Conservation (phyloP, 1,139 yeast species). For the Barnettozyma hawaiiensis region DNA sequence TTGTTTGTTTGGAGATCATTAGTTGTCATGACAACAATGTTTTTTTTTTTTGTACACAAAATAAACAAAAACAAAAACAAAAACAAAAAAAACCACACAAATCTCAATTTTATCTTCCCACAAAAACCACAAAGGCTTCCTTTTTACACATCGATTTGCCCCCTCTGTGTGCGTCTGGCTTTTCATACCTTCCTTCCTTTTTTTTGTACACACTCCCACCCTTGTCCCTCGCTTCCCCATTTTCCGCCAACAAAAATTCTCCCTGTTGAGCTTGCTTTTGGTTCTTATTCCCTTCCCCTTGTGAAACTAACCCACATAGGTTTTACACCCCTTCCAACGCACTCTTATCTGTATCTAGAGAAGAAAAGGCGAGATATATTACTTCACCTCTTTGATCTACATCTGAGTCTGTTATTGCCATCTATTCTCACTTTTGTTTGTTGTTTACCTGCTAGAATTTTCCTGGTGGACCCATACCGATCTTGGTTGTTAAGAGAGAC, state of each 20-base stretch:
- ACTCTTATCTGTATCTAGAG: too few relatives aligned
- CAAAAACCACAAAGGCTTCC: constrained; percentile 3
- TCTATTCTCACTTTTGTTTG: neutral
- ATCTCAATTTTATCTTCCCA: constrained; percentile 1
- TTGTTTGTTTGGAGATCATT: neutral
- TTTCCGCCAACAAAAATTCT: neutral
- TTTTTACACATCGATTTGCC: neutral
- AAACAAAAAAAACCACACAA: constrained; percentile 5
- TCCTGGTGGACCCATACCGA: too few relatives aligned
- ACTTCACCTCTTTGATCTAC: neutral
- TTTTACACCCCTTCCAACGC: too few relatives aligned
- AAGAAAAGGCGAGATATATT: neutral
- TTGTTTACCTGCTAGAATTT: constrained; percentile 3
- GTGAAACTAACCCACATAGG: neutral
- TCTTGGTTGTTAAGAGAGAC: too few relatives aligned
- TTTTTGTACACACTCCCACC: constrained; percentile 5
- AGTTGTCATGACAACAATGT: constrained; percentile 1
- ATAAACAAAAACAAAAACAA: neutral
- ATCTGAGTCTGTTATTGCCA: neutral
- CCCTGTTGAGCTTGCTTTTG: neutral
- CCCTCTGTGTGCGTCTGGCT: neutral
- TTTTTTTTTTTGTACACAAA: neutral
- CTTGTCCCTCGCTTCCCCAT: constrained; percentile 7
- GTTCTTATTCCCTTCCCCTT: neutral
- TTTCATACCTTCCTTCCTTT: neutral